phyloP scores from a whole-genome alignment of 805 yeast species.

The Yarrowia sp. region DNA sequence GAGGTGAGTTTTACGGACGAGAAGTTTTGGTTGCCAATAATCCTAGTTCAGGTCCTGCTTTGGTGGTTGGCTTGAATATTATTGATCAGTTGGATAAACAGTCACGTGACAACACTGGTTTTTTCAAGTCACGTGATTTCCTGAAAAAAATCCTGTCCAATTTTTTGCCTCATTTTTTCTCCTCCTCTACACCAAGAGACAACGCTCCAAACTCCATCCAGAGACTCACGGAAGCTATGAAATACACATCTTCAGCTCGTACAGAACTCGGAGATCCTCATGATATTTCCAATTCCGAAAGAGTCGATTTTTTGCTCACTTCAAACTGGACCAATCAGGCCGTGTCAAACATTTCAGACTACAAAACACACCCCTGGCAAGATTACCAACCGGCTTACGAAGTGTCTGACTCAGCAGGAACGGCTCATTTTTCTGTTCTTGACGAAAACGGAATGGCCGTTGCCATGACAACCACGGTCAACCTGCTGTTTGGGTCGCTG shows the following conservation, averaged over 20 bases:
- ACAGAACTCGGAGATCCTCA: slow-evolving; percentile 77
- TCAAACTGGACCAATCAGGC: slow-evolving; percentile 59
- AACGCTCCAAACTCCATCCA: slow-evolving; percentile 54
- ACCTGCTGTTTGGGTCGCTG: slow-evolving; percentile 75
- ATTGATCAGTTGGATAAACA: slow-evolving; percentile 46
- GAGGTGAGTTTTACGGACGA: slow-evolving; percentile 44
- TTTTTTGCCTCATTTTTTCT: too few species aligned
- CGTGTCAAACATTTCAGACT: slow-evolving; percentile 50
- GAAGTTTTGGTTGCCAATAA: slow-evolving; percentile 63
- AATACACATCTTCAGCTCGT: slow-evolving; percentile 87
- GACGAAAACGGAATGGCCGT: slow-evolving; percentile 78
- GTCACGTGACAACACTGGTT: not conserved
- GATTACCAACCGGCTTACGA: slow-evolving; percentile 79
- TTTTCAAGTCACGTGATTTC: too few species aligned
- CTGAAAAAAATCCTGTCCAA: too few species aligned
- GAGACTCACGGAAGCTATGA: slow-evolving; percentile 78
- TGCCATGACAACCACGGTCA: slow-evolving; percentile 83
- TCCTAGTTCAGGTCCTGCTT: slow-evolving; percentile 79
- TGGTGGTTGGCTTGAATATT: slow-evolving; percentile 70
- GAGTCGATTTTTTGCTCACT: slow-evolving; percentile 48
- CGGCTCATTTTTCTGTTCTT: slow-evolving; percentile 79
- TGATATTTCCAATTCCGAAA: slow-evolving; percentile 36
- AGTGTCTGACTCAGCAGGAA: slow-evolving; percentile 80
- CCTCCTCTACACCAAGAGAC: slow-evolving; percentile 38
- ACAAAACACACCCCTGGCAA: slow-evolving; percentile 61